These are phyloP conservation scores for Pelargonium myrrhifolium DNA, from an alignment of 441 rosid genomes.

Conservation along the genomic window DNA sequence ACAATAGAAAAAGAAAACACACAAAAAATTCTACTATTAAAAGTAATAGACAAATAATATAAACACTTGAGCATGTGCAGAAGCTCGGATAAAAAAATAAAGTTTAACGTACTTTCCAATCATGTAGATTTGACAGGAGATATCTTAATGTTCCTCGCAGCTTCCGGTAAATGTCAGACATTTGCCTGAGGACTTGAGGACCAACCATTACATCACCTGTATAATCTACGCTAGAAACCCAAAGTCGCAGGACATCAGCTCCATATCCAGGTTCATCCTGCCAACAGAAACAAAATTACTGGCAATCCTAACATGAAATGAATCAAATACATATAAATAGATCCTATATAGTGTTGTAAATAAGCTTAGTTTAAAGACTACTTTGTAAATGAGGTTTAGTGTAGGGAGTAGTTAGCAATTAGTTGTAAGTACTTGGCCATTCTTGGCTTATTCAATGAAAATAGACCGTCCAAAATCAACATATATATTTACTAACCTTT, in stretches of 20 bases:
- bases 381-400: no score
- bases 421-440: no score
- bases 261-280: slow-evolving; percentile 96
- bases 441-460: no score
- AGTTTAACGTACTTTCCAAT: slow-evolving; percentile 67
- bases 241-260: slow-evolving; percentile 90
- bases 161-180: slow-evolving; percentile 92
- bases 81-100: slow-evolving; percentile 4
- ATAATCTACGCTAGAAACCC: slow-evolving; percentile 99
- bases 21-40: background rate
- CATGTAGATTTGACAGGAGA: slow-evolving; percentile 92
- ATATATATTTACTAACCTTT: slow-evolving; percentile 43
- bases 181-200: slow-evolving; percentile 82
- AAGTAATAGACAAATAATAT: background rate
- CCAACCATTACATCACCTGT: slow-evolving; percentile 83
- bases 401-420: no score
- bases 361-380: no score
- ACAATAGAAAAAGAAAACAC: background rate
- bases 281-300: slow-evolving; percentile 22
- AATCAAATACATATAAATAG: slow-evolving; percentile 6
- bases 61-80: slow-evolving; percentile 5
- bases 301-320: slow-evolving; percentile 5
- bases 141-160: slow-evolving; percentile 88
- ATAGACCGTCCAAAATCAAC: no score
- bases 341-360: no score